These are phyloP conservation scores for Antrodiella citrinella DNA, from an alignment of 768 basidiomycete species.

Conservation along the genomic window DNA sequence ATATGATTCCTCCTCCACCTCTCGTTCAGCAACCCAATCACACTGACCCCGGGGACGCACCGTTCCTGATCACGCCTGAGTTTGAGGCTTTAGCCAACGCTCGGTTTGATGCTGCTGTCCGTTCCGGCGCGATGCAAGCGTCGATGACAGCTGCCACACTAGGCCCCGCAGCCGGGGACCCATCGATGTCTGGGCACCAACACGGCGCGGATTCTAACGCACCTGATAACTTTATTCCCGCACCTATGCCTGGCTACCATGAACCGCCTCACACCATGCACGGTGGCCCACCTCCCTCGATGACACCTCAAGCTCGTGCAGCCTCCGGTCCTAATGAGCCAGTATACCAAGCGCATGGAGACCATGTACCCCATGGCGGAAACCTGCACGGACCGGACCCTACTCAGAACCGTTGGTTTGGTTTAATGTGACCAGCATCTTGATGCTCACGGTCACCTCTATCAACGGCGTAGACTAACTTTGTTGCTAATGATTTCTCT, in stretches of 20 bases:
- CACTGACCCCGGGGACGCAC: constrained; percentile 16
- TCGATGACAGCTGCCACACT: constrained; percentile 13
- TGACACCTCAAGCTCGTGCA: not conserved
- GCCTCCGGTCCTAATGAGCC: not conserved
- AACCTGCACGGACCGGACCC: not conserved
- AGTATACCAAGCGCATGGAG: not conserved
- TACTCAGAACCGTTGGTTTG: not conserved
- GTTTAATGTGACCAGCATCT: not conserved
- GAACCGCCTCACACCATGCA: not conserved
- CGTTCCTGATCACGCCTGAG: constrained; percentile 22
- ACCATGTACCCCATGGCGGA: not conserved
- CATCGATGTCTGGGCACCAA: not conserved
- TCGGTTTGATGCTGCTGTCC: constrained; percentile 17
- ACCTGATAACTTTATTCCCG: no score
- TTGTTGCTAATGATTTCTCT: not conserved
- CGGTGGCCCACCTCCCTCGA: not conserved
- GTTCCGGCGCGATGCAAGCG: constrained; percentile 20
- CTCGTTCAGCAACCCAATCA: not conserved
- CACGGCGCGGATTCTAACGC: not conserved
- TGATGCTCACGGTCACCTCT: not conserved
- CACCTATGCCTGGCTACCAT: no score
- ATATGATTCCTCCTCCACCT: not conserved
- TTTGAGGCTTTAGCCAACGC: constrained; percentile 21
- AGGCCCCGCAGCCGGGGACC: not conserved
- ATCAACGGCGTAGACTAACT: not conserved